Conservation (phyloP, 2,329 filamentous ascomycete genomes). For the Neonectria punicea region DNA sequence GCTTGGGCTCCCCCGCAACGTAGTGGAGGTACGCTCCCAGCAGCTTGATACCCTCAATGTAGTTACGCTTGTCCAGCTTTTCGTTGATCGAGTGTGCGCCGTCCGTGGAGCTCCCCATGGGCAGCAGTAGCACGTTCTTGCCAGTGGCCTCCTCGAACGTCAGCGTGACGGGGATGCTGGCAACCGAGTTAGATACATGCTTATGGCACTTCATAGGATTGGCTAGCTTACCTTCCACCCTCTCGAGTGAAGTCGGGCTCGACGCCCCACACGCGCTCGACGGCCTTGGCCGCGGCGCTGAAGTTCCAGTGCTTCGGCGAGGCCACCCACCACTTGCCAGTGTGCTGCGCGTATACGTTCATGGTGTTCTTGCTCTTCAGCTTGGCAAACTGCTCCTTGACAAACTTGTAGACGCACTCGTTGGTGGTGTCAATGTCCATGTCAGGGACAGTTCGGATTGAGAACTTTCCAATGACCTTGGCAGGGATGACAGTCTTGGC, state of each 20-base stretch:
- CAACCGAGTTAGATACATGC: conserved; percentile 27
- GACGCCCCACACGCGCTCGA: conserved; percentile 92
- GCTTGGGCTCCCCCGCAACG: conserved; percentile 84
- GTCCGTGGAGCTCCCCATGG: conserved; percentile 97
- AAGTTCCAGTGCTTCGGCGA: conserved; percentile 99
- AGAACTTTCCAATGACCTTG: conserved; percentile 98
- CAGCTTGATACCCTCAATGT: conserved; percentile 97
- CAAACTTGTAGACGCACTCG: conserved; percentile 82
- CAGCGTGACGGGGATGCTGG: conserved; percentile 92
- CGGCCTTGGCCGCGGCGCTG: conserved; percentile 91
- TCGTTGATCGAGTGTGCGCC: conserved; percentile 98
- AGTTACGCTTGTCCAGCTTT: conserved; percentile 96
- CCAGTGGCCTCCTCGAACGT: conserved; percentile 98
- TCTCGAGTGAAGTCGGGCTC: conserved; percentile 96
- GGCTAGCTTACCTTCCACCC: conserved; percentile 77
- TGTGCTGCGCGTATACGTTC: conserved; percentile 84
- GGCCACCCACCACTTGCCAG: conserved; percentile 98
- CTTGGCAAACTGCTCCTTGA: conserved; percentile 86
- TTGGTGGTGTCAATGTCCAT: conserved; percentile 96
- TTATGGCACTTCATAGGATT: neutral
- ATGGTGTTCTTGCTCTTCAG: conserved; percentile 92
- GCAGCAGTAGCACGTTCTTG: conserved; percentile 95
- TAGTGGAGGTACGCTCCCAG: conserved; percentile 96
- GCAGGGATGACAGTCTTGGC: conserved; percentile 99
- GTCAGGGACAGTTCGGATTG: conserved; percentile 94